Evolutionary conservation across 2,329 filamentous ascomycete genomes (phyloP), one percentile per base, ranked within the genome.

Genomic region (Gliomastix tumulicola): DNA sequence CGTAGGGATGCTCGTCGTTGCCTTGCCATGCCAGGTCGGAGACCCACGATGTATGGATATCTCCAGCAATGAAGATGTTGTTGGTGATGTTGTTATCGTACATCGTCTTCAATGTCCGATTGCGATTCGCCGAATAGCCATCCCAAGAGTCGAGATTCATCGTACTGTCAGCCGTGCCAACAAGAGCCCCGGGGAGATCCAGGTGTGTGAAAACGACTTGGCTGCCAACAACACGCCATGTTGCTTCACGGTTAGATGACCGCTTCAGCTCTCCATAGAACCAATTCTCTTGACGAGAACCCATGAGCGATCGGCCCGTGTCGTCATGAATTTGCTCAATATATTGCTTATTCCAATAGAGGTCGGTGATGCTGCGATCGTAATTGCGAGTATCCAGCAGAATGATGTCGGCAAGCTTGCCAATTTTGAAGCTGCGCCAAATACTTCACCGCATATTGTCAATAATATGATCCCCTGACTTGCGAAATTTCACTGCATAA

Each of bases 31-130:
- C 65, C 4, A 79, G 56, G 44, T 78, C 74, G 7, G 37, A 33
- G 18, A 39, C 42, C 37, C 35, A 16, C 11, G 10, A 12, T n/a
- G 74, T 73, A 50, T 86, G 82, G 22, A 65, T 71, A 53, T 86
- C 81, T n/a, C 82, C 82, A 0, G 79, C 69, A 35, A 86, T 68
- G 50, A 85, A 74, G 47, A 85, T 73, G 50, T 79, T 85, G 62
- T 86, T 84, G 39, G 63, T 64, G 44, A 85, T 84, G 27, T 76
- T 68, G 56, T 83, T 73, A 40, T 76, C 66, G 49, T 79, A 80
- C 9, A 86, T 60, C 40, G 74, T 71, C 45, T 75, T 62, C 19
- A 83, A 60, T 0, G 82, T 85, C 20, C 81, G 69, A 61, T 85
- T 84, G 34, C 76, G 68, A 56, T 84, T 84, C 6, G 76, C 66